Percentiles rank a stretch among this genome's conserved stretches.
Conservation (phyloP, 495 filamentous ascomycete species). For the Penicillium ucsense region DNA sequence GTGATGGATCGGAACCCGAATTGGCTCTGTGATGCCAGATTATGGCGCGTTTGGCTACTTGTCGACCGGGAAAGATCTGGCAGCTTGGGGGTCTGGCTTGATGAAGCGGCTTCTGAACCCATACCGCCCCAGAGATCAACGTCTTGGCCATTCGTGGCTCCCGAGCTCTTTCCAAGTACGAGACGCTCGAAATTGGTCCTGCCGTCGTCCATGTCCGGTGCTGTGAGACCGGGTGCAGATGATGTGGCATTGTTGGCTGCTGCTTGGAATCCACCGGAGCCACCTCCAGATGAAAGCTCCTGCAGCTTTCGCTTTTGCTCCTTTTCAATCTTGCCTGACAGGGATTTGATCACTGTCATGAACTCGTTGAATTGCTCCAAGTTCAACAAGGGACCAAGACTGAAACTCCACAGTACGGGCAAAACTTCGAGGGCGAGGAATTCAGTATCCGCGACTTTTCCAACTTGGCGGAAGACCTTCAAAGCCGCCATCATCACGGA, state of each 20-base stretch:
- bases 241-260: slow-evolving; percentile 19
- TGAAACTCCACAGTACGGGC: slow-evolving; percentile 85
- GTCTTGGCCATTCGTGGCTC: slow-evolving; percentile 21
- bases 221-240: slow-evolving; percentile 10
- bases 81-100: slow-evolving; percentile 17
- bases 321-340: slow-evolving; percentile 72
- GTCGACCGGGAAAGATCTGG: slow-evolving; percentile 42
- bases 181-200: slow-evolving; percentile 76
- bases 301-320: slow-evolving; percentile 82
- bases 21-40: slow-evolving; percentile 7
- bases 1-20: slow-evolving; percentile 39
- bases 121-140: slow-evolving; percentile 26
- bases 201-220: slow-evolving; percentile 28
- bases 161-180: slow-evolving; percentile 55
- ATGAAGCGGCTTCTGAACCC: slow-evolving; percentile 24
- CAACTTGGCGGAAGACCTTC: slow-evolving; percentile 72
- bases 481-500: slow-evolving; percentile 95
- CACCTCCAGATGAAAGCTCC: slow-evolving; percentile 55
- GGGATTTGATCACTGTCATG: slow-evolving; percentile 72
- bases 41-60: slow-evolving; percentile 9
- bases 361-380: slow-evolving; percentile 79
- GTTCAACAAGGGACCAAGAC: slow-evolving; percentile 78
- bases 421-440: slow-evolving; percentile 88
- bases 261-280: slow-evolving; percentile 30
- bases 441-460: slow-evolving; percentile 75